Evolutionary conservation across 805 yeast genomes (phyloP), one percentile per base, ranked within the genome.

Genomic region (Ascoidea tarda): DNA sequence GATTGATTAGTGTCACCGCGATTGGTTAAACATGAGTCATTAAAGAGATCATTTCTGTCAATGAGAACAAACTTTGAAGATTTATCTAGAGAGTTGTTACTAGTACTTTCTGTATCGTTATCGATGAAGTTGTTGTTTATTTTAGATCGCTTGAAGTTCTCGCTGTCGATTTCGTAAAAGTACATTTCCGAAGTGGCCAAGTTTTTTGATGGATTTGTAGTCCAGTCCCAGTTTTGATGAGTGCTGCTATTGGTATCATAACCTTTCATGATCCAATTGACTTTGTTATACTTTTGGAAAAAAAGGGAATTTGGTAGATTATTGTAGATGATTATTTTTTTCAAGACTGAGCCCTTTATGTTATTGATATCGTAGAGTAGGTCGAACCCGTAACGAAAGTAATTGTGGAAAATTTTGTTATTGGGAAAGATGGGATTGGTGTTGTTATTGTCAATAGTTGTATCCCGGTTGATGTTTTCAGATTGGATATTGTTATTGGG

Each of bases 231-330:
- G n/a, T 44, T 33, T 16, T 5, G 16, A 10, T 33, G 6, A 5
- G 32, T 33, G 6, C 32, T 6, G 4, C 1, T 14, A n/a, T 51
- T 51, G 33, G 46, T 46, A 21, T 16, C 16, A 33, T 49, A 46
- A 5, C 55, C 55, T 49, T 51, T 55, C 57, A 55, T 55, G 5
- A 51, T 21, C 57, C 57, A 55, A 44, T 55, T 53, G 12, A 55
- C 32, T 32, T 55, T 53, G 32, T 50, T 50, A 46, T 55, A 55
- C 38, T 49, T 49, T 33, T 49, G 47, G 47, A 55, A 55, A 31
- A 45, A 45, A 2, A 53, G 12, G 5, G 53, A 53, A 46, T 52
- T 55, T 2, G 57, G 57, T 12, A 53, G 10, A 32, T 50, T 55
- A 46, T 55, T 55, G 47, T 55, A 55, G 14, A 55, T 46, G 32